Conservation (phyloP, 2,329 filamentous ascomycete species). For the Trichoderma sp. region DNA sequence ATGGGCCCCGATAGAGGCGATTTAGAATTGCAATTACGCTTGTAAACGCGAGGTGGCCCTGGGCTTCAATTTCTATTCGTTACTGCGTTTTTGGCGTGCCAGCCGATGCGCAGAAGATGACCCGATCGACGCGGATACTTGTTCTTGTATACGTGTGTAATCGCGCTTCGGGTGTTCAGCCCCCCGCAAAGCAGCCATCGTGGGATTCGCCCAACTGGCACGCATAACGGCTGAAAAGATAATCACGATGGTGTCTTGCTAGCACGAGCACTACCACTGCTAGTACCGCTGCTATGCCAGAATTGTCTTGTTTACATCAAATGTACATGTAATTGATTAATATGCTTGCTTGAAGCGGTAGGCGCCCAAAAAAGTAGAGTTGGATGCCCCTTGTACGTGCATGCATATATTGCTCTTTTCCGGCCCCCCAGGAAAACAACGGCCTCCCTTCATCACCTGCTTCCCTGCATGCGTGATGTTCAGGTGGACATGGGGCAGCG, state of each 20-base stretch:
- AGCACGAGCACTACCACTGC: background rate
- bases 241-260: background rate
- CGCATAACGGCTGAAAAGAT: background rate
- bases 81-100: too few relatives aligned
- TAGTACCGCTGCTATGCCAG: background rate
- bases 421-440: slow-evolving; percentile 9
- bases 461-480: slow-evolving; percentile 9
- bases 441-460: slow-evolving; percentile 19
- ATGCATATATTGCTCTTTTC: slow-evolving; percentile 15
- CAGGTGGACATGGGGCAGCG: slow-evolving; percentile 16
- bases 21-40: slow-evolving; percentile 1
- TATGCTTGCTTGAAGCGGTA: slow-evolving; percentile 21
- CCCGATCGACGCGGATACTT: background rate
- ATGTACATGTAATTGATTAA: background rate
- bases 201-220: slow-evolving; percentile 13
- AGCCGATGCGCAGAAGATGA: background rate
- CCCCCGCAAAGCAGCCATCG: slow-evolving; percentile 9
- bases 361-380: background rate
- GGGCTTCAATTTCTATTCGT: background rate
- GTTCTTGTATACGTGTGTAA: background rate
- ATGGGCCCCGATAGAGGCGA: background rate
- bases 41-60: background rate
- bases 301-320: background rate
- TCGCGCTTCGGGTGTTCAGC: background rate
- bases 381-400: slow-evolving; percentile 11